A percentile compares a stretch with the other conserved stretches of the same genome.
These are phyloP conservation scores for Naganishia onofrii DNA, from an alignment of 768 basidiomycete species.

Conservation along the genomic window DNA sequence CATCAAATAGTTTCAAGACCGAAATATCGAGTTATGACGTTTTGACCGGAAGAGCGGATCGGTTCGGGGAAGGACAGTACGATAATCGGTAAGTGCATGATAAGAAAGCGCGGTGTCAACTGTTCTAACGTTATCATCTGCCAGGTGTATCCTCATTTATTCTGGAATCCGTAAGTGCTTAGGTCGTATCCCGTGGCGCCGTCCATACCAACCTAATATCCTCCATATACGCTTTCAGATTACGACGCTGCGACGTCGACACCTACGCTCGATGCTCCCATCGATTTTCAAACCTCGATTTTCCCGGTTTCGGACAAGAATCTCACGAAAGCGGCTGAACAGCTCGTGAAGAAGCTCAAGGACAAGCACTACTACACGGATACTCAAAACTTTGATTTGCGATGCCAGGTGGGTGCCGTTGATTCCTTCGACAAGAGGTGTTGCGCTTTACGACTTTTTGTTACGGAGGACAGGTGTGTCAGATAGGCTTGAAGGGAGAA, in stretches of 20 bases:
- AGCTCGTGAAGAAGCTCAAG: constrained; percentile 70
- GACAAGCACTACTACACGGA: constrained; percentile 83
- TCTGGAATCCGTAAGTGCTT: constrained; percentile 70
- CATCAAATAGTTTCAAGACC: constrained; percentile 58
- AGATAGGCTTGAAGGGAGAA: constrained; percentile 83
- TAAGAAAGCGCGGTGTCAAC: constrained; percentile 35
- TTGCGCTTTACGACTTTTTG: constrained; percentile 17
- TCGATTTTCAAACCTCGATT: constrained; percentile 84
- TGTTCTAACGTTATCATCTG: constrained; percentile 18
- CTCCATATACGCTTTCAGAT: constrained; percentile 51
- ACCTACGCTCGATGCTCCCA: constrained; percentile 69
- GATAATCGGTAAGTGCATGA: constrained; percentile 51
- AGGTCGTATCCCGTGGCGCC: neutral
- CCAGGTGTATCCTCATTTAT: constrained; percentile 74
- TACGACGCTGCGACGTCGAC: constrained; percentile 88
- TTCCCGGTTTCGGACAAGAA: constrained; percentile 60
- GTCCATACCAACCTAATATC: neutral
- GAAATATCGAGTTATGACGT: constrained; percentile 91
- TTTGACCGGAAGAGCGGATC: constrained; percentile 84
- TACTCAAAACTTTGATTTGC: constrained; percentile 83
- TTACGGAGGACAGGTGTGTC: constrained; percentile 62
- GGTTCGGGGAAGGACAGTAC: constrained; percentile 62
- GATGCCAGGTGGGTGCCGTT: constrained; percentile 65
- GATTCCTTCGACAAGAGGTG: constrained; percentile 30
- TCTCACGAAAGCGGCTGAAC: constrained; percentile 56